These are phyloP conservation scores for Dioscorea dumetorum DNA, from an alignment of 106 monocot genomes.

Conservation along the genomic window DNA sequence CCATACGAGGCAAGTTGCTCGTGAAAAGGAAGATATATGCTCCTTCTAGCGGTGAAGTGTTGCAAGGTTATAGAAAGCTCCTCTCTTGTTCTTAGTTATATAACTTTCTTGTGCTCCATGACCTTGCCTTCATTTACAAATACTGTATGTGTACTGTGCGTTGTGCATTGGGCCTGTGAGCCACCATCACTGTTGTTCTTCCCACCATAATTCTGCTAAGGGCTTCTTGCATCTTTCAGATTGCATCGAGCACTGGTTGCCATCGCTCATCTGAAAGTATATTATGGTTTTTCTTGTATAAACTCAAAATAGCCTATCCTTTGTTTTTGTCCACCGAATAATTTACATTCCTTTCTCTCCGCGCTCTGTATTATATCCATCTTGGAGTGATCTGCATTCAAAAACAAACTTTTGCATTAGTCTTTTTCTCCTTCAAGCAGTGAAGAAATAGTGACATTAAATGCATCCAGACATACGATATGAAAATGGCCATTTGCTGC, in stretches of 20 bases:
- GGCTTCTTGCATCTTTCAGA: slow-evolving; percentile 77
- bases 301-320: slow-evolving; percentile 79
- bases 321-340: slow-evolving; percentile 89
- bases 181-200: slow-evolving; percentile 78
- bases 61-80: slow-evolving; percentile 56
- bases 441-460: no score
- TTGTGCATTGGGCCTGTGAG: slow-evolving; percentile 72
- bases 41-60: slow-evolving; percentile 40
- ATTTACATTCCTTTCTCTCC: slow-evolving; percentile 61
- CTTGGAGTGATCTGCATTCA: slow-evolving; percentile 42
- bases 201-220: slow-evolving; percentile 62
- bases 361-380: slow-evolving; percentile 58
- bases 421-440: no score
- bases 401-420: neutral
- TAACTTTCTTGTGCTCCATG: slow-evolving; percentile 53
- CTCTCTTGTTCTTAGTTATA: slow-evolving; percentile 53
- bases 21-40: no score
- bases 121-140: slow-evolving; percentile 55
- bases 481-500: slow-evolving; percentile 80
- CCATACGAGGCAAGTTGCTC: no score
- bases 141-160: slow-evolving; percentile 51
- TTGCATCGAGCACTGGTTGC: slow-evolving; percentile 81
- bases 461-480: slow-evolving; percentile 40
- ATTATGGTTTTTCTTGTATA: slow-evolving; percentile 59
- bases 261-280: slow-evolving; percentile 79